Conservation (phyloP, 1,284 basidiomycete species). For the Vanrija sp. region DNA sequence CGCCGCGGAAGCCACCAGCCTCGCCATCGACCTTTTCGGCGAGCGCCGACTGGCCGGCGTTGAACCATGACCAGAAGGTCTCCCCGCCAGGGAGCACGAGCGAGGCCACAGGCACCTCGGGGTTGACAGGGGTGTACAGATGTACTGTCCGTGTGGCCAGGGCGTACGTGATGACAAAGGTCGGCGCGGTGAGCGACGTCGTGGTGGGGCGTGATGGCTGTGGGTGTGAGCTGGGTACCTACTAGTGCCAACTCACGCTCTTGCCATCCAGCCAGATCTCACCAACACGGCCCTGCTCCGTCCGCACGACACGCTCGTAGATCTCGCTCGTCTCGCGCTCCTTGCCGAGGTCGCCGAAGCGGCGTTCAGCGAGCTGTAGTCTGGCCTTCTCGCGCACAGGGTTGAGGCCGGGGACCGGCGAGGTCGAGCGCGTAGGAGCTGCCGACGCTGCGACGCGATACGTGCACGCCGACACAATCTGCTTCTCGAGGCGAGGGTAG, state of each 20-base stretch:
- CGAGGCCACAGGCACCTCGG: background rate
- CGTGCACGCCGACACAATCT: slow-evolving; percentile 35
- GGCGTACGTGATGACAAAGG: slow-evolving; percentile 44
- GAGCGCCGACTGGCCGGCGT: slow-evolving; percentile 26
- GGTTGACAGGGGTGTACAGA: slow-evolving; percentile 19
- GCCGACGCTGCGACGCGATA: slow-evolving; percentile 32
- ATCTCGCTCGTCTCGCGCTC: slow-evolving; percentile 37
- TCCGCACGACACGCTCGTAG: slow-evolving; percentile 46
- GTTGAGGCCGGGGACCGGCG: slow-evolving; percentile 8
- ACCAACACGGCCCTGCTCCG: slow-evolving; percentile 36
- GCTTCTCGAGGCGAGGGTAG: slow-evolving; percentile 30
- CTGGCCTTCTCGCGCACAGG: too few relatives aligned
- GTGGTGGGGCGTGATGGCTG: slow-evolving; percentile 43
- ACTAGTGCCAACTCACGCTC: slow-evolving; percentile 32
- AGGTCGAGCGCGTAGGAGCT: slow-evolving; percentile 11
- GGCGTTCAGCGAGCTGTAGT: slow-evolving; percentile 20
- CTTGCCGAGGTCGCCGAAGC: slow-evolving; percentile 20
- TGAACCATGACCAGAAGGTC: slow-evolving; percentile 47
- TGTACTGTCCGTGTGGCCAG: slow-evolving; percentile 32
- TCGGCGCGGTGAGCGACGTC: slow-evolving; percentile 37
- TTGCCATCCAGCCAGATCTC: slow-evolving; percentile 54
- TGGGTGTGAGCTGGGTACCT: slow-evolving; percentile 1
- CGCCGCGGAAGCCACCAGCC: slow-evolving; percentile 46
- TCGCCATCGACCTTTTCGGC: background rate
- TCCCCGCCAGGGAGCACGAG: slow-evolving; percentile 18